Evolutionary conservation across 176 grass and related monocot species (phyloP).

Genomic region (Carex parvula): DNA sequence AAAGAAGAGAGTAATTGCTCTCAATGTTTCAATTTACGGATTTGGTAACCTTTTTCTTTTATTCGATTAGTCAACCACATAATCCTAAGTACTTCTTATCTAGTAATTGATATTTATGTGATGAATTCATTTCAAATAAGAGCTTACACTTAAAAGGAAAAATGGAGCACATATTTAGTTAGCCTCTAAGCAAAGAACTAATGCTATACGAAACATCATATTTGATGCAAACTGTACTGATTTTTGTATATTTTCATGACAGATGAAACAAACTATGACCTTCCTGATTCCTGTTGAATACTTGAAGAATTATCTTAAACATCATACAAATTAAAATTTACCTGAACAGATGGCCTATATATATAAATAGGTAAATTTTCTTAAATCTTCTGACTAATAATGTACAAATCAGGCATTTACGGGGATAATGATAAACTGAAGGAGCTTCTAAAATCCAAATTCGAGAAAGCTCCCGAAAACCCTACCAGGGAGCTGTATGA

Average conservation of each 20-base stretch:
- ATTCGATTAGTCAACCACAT: background rate
- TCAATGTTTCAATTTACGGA: constrained; percentile 32
- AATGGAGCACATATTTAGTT: background rate
- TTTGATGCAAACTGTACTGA: background rate
- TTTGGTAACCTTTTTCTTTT: constrained; percentile 19
- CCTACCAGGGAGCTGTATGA: constrained; percentile 33
- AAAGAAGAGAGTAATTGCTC: constrained; percentile 23
- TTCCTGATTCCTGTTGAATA: background rate
- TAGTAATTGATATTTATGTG: background rate
- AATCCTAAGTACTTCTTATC: background rate
- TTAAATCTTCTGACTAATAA: background rate
- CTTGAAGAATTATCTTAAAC: background rate
- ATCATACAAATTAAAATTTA: background rate
- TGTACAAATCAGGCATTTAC: constrained; percentile 32
- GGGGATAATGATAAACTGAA: constrained; percentile 20
- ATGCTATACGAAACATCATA: background rate
- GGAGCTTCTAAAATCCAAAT: constrained; percentile 35
- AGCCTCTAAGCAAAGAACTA: background rate
- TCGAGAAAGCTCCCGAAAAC: constrained; percentile 17
- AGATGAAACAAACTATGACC: background rate
- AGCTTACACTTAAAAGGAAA: background rate
- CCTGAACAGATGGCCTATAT: background rate
- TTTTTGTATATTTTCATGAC: background rate
- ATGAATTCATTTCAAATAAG: background rate
- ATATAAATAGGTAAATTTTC: background rate